Base-by-base conservation (phyloP, 1,139 yeast genomes). In the Kodamaea sp. region DNA sequence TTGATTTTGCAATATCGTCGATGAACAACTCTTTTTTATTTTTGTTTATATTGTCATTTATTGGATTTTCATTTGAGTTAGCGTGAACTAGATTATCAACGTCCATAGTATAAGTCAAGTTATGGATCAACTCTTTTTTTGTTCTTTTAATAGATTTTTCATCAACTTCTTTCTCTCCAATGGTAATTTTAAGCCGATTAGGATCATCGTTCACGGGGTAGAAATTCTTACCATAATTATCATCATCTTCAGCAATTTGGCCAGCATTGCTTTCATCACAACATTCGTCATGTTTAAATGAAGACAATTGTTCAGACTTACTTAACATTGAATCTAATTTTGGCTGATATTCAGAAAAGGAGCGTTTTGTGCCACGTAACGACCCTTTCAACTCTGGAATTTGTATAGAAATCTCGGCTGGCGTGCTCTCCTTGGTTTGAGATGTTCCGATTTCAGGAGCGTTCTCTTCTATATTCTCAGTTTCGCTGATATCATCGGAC, bases 1-100 rank as follows among this genome's bases (percentile, higher is more conserved):
- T 67, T 6, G 45, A 36, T 15, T 47, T 42, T 7, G 45, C 40
- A 9, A 59, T 48, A 31, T 60, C 51, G 38, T 61, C 62, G 8
- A 57, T 39, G 4, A 36, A 24, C 6, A 40, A 34, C 10, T 38
- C 34, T 9, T 45, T 36, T 8, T 31, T 31, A 25, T 29, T 29
- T 8, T 24, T 27, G 7, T 32, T 10, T n/a, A 15, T 12, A 22
- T 27, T 11, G 8, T 27, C 8, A 33, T n/a, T 5, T 33, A 9
- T 26, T 15, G 28, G 20, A 22, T 27, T 22, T n/a, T 22, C 3
- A 27, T 31, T 6, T 22, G 9, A 11, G 27, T 26, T 8, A n/a
- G 20, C 20, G 20, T 15, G 10, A 22, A n/a, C 8, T 22, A 7
- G 26, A 30, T 12, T 8, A 6, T 35, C 28, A 2, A 27, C 27